Conservation (phyloP, 345 rosid genomes). For the Erysimum cheiranthoides region DNA sequence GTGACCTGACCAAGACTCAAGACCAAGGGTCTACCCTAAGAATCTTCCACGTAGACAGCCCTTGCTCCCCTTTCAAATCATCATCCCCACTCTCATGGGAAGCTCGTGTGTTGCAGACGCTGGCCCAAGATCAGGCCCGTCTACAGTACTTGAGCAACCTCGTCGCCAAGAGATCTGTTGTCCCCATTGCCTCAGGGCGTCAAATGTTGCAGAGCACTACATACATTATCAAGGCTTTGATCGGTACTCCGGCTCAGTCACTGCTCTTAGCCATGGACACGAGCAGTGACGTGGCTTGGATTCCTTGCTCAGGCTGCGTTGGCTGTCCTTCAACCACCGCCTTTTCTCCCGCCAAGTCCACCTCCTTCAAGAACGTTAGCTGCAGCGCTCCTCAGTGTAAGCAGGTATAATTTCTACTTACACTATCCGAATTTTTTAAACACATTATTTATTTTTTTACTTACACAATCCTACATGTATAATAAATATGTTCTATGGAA, state of each 20-base stretch:
- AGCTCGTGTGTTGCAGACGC: conserved; percentile 67
- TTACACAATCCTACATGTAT: background rate
- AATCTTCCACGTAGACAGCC: conserved; percentile 82
- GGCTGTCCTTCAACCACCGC: conserved; percentile 70
- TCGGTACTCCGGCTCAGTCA: conserved; percentile 87
- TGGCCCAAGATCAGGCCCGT: conserved; percentile 76
- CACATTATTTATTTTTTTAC: background rate
- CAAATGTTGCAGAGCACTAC: conserved; percentile 81
- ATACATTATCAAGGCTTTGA: conserved; percentile 67
- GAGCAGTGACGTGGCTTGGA: conserved; percentile 87
- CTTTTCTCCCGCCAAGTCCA: conserved; percentile 59
- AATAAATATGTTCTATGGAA: conserved; percentile 35
- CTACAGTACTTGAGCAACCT: conserved; percentile 68
- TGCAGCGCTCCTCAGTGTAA: conserved; percentile 75
- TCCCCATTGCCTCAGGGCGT: conserved; percentile 89
- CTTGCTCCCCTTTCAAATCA: conserved; percentile 79
- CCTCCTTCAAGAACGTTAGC: conserved; percentile 62
- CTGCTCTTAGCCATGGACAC: conserved; percentile 86
- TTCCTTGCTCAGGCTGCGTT: conserved; percentile 79
- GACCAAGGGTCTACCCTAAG: conserved; percentile 67
- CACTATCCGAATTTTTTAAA: no score
- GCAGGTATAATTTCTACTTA: conserved; percentile 55
- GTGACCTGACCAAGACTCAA: conserved; percentile 47
- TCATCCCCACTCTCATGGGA: conserved; percentile 77
- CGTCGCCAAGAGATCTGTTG: conserved; percentile 68